Evolutionary conservation across 257 asterid species (phyloP), one percentile per base, ranked within the genome.

Genomic region (Cinchona pubescens): DNA sequence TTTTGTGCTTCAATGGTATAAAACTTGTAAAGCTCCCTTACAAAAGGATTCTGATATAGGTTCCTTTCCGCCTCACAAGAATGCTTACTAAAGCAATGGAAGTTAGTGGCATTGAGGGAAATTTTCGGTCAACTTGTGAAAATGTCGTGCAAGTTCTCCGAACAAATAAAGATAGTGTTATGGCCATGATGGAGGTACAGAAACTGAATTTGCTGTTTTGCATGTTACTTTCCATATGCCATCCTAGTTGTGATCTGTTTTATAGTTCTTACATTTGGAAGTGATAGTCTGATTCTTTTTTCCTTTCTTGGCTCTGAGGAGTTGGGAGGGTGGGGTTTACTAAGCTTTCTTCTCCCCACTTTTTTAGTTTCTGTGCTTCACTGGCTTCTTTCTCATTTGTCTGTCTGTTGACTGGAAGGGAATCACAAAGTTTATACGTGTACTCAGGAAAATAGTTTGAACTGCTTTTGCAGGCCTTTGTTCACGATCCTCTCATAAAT

Each of bases 31-130:
- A 25, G 19, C 51, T 72, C 42, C 73, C 69, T 72, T 40, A 72
- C 43, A 2, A 63, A 48, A 55, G 35, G 69, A 38, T 69, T 72
- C 68, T 82, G 83, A 71, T 87, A 55, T 77, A 95, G 99, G 99
- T 95, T 84, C 99, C 99, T 58, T 95, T 92, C 80, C 99, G 99
- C 70, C 93, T 95, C 67, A 95, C 99, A 32, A 91, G 99, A 85
- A 95, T 95, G 99, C 99, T 92, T 73, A 96, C 91, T 76, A 95
- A 92, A 86, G 99, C 99, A 82, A 95, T 95, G 99, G 99, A 95
- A 88, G 97, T 95, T 79, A 95, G 99, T 81, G 99, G 99, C 65
- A 88, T 95, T 66, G 99, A 95, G 85, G 99, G 99, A 75, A 92
- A 91, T 82, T 95, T 95, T 83, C 94, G 98, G 71, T 92, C 96